A percentile compares a stretch with the other conserved stretches of the same genome.
Evolutionary conservation across 73 alveolate species (phyloP).

Genomic region (Symbiodinium pilosum): DNA sequence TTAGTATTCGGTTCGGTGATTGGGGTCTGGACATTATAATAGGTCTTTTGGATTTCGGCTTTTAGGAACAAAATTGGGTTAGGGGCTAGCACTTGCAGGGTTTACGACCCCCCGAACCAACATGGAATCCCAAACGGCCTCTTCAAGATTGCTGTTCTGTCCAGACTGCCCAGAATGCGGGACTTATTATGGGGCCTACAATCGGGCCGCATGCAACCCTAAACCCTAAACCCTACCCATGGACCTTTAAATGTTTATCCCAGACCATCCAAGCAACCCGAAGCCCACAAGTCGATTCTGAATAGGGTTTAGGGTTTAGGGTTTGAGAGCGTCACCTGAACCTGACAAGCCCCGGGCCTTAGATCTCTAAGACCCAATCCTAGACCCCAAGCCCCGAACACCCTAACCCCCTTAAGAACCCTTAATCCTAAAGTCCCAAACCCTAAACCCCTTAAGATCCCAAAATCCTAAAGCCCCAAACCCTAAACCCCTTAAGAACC

Average conservation of each 20-base stretch:
- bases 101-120: too few species aligned
- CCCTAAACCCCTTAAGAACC: background rate
- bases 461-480: background rate
- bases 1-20: too few species aligned
- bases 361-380: background rate
- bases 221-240: background rate
- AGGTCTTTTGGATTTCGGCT: background rate
- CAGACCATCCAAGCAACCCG: too few species aligned
- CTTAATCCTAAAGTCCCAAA: background rate
- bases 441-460: background rate
- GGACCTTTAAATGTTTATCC: background rate
- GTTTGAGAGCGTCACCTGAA: background rate
- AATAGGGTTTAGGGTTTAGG: background rate
- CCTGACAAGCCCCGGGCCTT: background rate
- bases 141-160: too few species aligned
- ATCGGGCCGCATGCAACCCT: background rate
- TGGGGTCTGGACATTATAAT: too few species aligned
- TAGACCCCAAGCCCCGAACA: background rate
- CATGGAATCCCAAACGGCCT: too few species aligned
- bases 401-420: background rate
- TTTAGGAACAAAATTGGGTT: background rate
- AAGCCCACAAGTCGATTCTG: background rate
- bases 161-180: too few species aligned
- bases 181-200: background rate
- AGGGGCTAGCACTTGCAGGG: background rate